Base-by-base conservation (phyloP, 2,329 filamentous ascomycete genomes). In the Fusarium sp. region DNA sequence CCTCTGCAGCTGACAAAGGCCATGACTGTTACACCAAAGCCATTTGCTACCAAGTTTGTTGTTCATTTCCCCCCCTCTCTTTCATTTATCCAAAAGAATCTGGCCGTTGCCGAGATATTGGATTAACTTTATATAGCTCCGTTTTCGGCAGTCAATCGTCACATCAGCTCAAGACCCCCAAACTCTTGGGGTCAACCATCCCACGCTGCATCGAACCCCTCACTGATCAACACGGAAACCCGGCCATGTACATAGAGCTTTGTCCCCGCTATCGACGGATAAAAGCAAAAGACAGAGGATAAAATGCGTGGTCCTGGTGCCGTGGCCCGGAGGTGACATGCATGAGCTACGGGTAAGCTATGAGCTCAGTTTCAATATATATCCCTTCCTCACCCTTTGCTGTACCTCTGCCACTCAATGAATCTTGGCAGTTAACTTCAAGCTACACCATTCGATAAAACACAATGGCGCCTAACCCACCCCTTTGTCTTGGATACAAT, bases 401-500 rank as follows among this genome's bases (percentile, higher is more conserved):
- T 56, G 39, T 28, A 47, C 52, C 41, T 34, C 50, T 26, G 15
- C 18, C 38, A 34, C 44, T 36, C 55, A 30, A 34, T 58, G 44
- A 72, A 38, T 28, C 34, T 20, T 32, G 34, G 48, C 30, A 41
- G 48, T 61, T 48, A 26, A 57, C 51, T 30, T 55, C 26, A 39
- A 30, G 51, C 20, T 42, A 55, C 20, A 42, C 34, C 11, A 39
- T 52, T 28, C 20, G 51, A 50, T 24, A 20, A 41, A n/a, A 42
- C 62, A 69, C n/a, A 30, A 78, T 78, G 77, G 41, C 66, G 45
- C 38, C 72, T n/a, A 63, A 58, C 18, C 72, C 70, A 52, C 70
- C 71, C 26, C 70, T 81, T 26, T 79, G 77, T 45, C 82, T 91
- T 11, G 88, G 88, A 73, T 90, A 89, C 77, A 75, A 84, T 70